Conservation (phyloP, 2,329 filamentous ascomycete genomes). For the Monosporascus sp. region DNA sequence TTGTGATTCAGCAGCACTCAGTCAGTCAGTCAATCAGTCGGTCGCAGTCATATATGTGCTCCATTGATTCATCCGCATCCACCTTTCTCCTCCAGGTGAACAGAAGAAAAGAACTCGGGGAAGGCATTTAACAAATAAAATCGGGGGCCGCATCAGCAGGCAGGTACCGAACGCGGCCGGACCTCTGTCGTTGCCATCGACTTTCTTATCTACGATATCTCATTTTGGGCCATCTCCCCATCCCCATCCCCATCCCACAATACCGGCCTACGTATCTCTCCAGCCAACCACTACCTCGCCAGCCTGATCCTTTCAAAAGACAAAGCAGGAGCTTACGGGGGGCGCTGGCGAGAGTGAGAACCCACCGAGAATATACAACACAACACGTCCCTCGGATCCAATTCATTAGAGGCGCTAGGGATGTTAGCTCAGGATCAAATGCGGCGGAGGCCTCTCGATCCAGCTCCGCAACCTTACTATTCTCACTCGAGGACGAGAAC, state of each 20-base stretch:
- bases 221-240: background rate
- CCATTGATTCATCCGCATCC: background rate
- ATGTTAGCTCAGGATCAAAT: constrained; percentile 27
- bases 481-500: constrained; percentile 51
- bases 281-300: background rate
- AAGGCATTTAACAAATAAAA: too few relatives aligned
- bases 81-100: background rate
- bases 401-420: background rate
- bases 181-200: background rate
- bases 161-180: background rate
- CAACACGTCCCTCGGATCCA: background rate
- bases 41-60: background rate
- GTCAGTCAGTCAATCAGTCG: background rate
- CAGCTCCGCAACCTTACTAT: constrained; percentile 31
- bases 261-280: background rate
- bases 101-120: too few relatives aligned
- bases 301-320: background rate
- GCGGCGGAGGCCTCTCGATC: constrained; percentile 23
- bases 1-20: background rate
- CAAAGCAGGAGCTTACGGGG: too few relatives aligned
- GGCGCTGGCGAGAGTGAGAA: background rate
- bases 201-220: background rate
- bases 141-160: background rate
- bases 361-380: background rate
- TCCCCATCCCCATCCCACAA: background rate